A percentile compares a stretch with the other conserved stretches of the same genome.
Evolutionary conservation across 2,329 filamentous ascomycete genomes (phyloP).

Genomic region (Pestalotiopsis fici): DNA sequence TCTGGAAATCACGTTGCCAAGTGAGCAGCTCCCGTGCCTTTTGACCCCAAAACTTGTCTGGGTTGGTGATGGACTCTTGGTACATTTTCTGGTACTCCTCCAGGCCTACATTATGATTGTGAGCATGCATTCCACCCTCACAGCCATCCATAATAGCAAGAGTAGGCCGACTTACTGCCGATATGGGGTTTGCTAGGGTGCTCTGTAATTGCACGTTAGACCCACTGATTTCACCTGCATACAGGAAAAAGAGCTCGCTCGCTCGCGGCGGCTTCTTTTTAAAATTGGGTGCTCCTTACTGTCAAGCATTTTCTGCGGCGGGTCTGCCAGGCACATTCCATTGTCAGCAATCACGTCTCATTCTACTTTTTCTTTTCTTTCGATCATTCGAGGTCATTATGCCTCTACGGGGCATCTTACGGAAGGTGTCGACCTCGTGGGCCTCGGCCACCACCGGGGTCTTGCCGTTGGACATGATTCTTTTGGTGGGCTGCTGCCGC

Average conservation of each 20-base stretch:
- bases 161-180: conserved; percentile 48
- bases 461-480: conserved; percentile 49
- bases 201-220: conserved; percentile 42
- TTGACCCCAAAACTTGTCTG: conserved; percentile 85
- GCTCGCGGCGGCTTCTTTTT: too few species aligned
- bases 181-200: conserved; percentile 72
- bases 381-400: conserved; percentile 6
- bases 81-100: conserved; percentile 70
- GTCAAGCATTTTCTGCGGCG: conserved; percentile 66
- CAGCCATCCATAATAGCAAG: not conserved
- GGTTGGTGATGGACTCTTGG: conserved; percentile 86
- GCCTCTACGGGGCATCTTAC: conserved; percentile 57
- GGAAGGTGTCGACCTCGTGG: conserved; percentile 74
- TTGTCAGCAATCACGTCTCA: conserved; percentile 22
- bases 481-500: conserved; percentile 19
- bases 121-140: not conserved
- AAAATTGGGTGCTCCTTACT: conserved; percentile 49
- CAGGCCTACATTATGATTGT: conserved; percentile 43
- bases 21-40: conserved; percentile 85
- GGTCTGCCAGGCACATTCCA: conserved; percentile 43
- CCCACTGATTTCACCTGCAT: conserved; percentile 1
- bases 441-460: conserved; percentile 70
- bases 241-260: not conserved
- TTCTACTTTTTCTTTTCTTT: not conserved
- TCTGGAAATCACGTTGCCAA: conserved; percentile 91